Percentiles rank a stretch among this genome's conserved stretches.
phyloP scores from a whole-genome alignment of 2,329 filamentous ascomycete genomes.

The Cercospora sp. region DNA sequence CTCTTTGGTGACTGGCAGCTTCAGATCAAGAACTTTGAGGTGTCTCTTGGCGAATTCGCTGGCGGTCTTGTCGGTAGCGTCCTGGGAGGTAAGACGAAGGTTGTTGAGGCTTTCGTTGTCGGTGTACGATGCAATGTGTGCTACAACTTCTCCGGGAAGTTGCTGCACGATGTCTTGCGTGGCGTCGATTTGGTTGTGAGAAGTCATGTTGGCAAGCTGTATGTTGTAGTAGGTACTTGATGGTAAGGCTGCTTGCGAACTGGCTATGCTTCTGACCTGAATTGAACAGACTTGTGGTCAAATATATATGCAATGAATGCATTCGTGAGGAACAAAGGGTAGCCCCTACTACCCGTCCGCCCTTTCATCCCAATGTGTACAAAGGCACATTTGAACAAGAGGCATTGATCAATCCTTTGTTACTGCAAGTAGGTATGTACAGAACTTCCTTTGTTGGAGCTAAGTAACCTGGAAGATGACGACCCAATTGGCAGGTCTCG shows the following conservation, averaged over 20 bases:
- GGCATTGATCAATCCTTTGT: neutral
- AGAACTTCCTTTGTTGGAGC: neutral
- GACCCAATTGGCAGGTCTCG: no score
- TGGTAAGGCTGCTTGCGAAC: neutral
- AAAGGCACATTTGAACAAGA: neutral
- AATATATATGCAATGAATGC: neutral
- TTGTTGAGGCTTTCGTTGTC: neutral
- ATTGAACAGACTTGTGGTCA: neutral
- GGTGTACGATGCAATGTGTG: neutral
- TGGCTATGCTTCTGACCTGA: neutral
- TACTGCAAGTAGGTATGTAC: neutral
- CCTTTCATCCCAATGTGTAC: neutral
- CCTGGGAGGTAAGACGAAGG: neutral
- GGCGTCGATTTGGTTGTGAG: neutral
- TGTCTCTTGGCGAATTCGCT: neutral
- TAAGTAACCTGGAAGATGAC: no score
- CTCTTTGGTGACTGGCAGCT: neutral
- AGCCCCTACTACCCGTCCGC: neutral
- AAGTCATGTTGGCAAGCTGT: neutral
- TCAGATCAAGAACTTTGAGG: neutral
- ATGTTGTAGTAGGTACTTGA: neutral
- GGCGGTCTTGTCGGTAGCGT: neutral
- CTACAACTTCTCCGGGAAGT: neutral
- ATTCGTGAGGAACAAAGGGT: neutral
- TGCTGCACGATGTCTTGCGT: neutral